Base-by-base conservation (phyloP, 2,329 filamentous ascomycete species). In the Aspergillus sclerotialis region DNA sequence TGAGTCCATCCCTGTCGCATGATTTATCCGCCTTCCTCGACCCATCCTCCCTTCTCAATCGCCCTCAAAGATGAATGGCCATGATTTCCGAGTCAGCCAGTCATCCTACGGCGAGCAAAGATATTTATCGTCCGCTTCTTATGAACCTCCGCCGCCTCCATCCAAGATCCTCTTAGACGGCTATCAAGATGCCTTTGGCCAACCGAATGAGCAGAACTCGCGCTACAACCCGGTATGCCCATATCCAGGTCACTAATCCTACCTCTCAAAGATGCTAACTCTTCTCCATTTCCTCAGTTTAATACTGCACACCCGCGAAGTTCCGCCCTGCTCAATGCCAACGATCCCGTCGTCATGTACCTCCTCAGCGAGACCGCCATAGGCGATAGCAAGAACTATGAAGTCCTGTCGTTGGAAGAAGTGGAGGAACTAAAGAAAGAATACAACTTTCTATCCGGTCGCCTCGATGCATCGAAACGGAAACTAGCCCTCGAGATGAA, bases 341-440 rank as follows among this genome's bases (percentile, higher is more conserved):
- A 65, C 44, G 77, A 81, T 49, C 72, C 73, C 0, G 72, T 98
- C 28, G 83, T 88, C 49, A 80, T 94, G 58, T 93, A 96, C 59
- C 69, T 98, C 30, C 75, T 98, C 38, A 89, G 92, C 42, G 90
- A 96, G 67, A 96, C 87, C 13, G 92, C 92, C 13, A 76, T 98
- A 40, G 77, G 81, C 39, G 92, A 98, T 63, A 93, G 88, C 66
- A 82, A 80, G 53, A 69, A 80, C 49, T 98, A 81, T 58, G 81
- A 90, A 54, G 80, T 98, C 15, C 60, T 98, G 41, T 86, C 89
- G 0, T 84, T 90, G 48, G 88, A 94, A 56, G 89, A 96, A 63
- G 82, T 95, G 18, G 92, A 96, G 46, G 75, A 78, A 30, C 65
- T 96, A 50, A 98, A 96, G 71, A 94, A 88, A 59, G 86, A 94